These are phyloP conservation scores for Aspergillus nanangensis DNA, from an alignment of 495 filamentous ascomycete genomes.

Conservation along the genomic window DNA sequence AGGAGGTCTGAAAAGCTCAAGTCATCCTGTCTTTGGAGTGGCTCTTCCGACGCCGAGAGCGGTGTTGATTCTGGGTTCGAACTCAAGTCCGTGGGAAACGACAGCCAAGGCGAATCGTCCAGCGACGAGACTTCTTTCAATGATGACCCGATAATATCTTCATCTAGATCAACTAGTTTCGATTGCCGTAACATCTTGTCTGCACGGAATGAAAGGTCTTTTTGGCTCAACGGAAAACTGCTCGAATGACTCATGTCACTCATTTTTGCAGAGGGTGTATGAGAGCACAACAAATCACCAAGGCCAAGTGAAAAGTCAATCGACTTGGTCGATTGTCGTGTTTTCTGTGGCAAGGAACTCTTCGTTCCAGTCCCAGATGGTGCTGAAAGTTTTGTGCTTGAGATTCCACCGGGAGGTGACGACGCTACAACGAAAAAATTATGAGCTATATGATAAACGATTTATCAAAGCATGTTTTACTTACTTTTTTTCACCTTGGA, in stretches of 20 bases:
- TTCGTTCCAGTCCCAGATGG: background rate
- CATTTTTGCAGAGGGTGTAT: conserved; percentile 1
- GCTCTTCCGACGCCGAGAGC: conserved; percentile 2
- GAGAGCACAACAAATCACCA: background rate
- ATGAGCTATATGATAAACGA: no score
- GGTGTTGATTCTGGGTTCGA: conserved; percentile 2
- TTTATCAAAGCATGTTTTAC: no score
- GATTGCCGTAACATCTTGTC: conserved; percentile 11
- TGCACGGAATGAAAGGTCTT: conserved; percentile 3
- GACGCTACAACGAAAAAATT: no score
- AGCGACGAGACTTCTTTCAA: conserved; percentile 6
- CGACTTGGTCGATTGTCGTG: background rate
- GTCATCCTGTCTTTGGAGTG: conserved; percentile 6
- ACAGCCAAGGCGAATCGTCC: conserved; percentile 14
- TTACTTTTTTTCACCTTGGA: conserved; percentile 49
- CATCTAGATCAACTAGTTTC: conserved; percentile 6
- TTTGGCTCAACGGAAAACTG: conserved; percentile 1
- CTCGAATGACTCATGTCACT: conserved; percentile 2
- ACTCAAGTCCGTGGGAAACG: conserved; percentile 6
- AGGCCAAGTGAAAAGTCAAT: background rate
- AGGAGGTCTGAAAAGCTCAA: conserved; percentile 34
- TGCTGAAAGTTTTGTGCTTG: conserved; percentile 1
- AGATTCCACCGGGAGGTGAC: conserved; percentile 7
- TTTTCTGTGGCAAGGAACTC: background rate
- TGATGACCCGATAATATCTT: conserved; percentile 11